A percentile compares a stretch with the other conserved stretches of the same genome.
phyloP scores from a whole-genome alignment of 106 monocot species.

The Chionographis japonica region DNA sequence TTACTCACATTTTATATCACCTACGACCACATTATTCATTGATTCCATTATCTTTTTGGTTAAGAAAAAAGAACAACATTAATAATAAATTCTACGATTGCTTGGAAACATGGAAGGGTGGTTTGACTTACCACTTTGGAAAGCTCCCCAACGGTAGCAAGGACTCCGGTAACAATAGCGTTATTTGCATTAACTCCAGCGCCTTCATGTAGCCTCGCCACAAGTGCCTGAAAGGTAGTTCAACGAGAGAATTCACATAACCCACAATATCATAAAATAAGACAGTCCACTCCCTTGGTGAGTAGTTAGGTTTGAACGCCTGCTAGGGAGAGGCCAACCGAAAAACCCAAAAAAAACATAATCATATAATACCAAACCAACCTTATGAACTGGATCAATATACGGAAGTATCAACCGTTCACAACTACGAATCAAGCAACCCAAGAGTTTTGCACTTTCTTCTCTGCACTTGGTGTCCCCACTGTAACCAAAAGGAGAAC shows the following conservation, averaged over 20 bases:
- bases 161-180: slow-evolving; percentile 77
- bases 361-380: slow-evolving; percentile 8
- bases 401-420: slow-evolving; percentile 83
- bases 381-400: slow-evolving; percentile 97
- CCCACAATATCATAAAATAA: not conserved
- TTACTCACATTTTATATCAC: too few relatives aligned
- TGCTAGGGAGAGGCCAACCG: too few relatives aligned
- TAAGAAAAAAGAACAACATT: too few relatives aligned
- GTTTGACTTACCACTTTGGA: slow-evolving; percentile 72
- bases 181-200: slow-evolving; percentile 76
- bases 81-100: too few relatives aligned
- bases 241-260: not conserved
- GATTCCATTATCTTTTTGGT: too few relatives aligned
- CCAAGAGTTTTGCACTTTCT: slow-evolving; percentile 89
- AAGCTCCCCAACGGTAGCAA: slow-evolving; percentile 94
- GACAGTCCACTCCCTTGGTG: too few relatives aligned
- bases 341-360: not conserved
- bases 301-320: too few relatives aligned
- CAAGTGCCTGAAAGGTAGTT: slow-evolving; percentile 64
- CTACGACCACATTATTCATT: too few relatives aligned
- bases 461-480: slow-evolving; percentile 94
- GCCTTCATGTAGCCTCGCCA: slow-evolving; percentile 67
- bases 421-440: slow-evolving; percentile 84
- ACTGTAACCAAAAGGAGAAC: slow-evolving; percentile 31
- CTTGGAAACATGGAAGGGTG: too few relatives aligned